Evolutionary conservation across 2,329 filamentous ascomycete genomes (phyloP), one percentile per base, ranked within the genome.

Genomic region (Verticillium dahliae): DNA sequence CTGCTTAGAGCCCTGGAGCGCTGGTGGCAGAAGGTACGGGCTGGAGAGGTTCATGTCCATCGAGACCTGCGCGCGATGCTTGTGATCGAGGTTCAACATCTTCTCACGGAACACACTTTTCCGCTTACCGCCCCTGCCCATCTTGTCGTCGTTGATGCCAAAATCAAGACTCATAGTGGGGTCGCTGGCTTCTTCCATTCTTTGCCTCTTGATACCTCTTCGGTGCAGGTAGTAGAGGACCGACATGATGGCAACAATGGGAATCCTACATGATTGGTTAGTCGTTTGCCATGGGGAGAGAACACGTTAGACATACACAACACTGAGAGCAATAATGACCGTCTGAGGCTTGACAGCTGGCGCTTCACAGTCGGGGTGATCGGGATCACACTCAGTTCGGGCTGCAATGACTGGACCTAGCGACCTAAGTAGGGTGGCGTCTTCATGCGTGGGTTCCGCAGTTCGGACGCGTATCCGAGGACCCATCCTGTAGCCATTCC

Each of bases 161-260:
- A 97, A 99, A 74, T 99, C 95, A 71, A 98, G 83, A 0, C 92
- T 95, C 71, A 90, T 93, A 75, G 96, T 91, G 67, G 91, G 91
- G 74, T 97, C 93, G 65, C 90, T 86, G 18, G 84, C 82, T 76
- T 99, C 95, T 76, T 99, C 95, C 62, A 81, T 78, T 61, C 81
- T 80, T 65, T 92, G 81, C 69, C 86, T 92, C 72, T 84, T 86
- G 45, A 90, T 76, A 69, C 92, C 90, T 73, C 91, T 85, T 59
- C 91, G 86, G 72, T 97, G 93, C 39, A 99, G 82, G 70, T 87
- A 89, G 66, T 93, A 70, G 45, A 97, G 78, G 1, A 92, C 83
- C 57, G 86, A 71, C 1, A 89, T 72, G 22, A 90, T 88, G 63
- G 84, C 78, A 35, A 87, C 78, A 56, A 97, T 71, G 1, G 95